Conservation (phyloP, 1,139 yeast genomes). For the Diutina pseudorugosa region DNA sequence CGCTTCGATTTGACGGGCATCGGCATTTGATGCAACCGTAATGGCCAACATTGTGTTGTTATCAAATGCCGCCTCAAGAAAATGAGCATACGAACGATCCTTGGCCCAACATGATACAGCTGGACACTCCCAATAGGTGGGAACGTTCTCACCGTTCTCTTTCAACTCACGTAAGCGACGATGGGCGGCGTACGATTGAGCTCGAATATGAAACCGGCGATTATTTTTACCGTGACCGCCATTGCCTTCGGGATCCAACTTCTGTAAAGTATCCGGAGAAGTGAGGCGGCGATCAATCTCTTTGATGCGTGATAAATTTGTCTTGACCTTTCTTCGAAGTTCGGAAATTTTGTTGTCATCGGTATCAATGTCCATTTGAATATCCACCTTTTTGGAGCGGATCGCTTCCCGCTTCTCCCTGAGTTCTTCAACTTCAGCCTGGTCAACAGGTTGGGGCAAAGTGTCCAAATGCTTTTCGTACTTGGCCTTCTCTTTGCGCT, state of each 20-base stretch:
- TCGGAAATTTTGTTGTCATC: slow-evolving; percentile 5
- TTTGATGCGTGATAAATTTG: neutral
- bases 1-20: slow-evolving; percentile 30
- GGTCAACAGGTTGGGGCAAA: neutral
- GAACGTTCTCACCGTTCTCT: neutral
- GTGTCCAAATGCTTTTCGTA: neutral
- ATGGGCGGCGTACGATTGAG: slow-evolving; percentile 1
- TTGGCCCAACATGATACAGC: slow-evolving; percentile 49
- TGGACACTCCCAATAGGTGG: slow-evolving; percentile 59
- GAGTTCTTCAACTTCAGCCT: slow-evolving; percentile 9
- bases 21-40: slow-evolving; percentile 24
- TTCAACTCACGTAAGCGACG: neutral
- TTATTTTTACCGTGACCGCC: neutral
- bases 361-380: slow-evolving; percentile 5
- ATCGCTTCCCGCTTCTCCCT: slow-evolving; percentile 9
- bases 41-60: slow-evolving; percentile 40
- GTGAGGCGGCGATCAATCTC: neutral
- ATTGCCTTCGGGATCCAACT: neutral
- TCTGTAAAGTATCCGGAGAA: neutral
- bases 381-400: slow-evolving; percentile 9
- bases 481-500: neutral
- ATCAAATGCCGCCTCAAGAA: slow-evolving; percentile 48
- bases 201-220: neutral
- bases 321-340: slow-evolving; percentile 8
- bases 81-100: slow-evolving; percentile 36